These are phyloP conservation scores for Populus pruinosa DNA, from an alignment of 345 rosid species.

Conservation along the genomic window DNA sequence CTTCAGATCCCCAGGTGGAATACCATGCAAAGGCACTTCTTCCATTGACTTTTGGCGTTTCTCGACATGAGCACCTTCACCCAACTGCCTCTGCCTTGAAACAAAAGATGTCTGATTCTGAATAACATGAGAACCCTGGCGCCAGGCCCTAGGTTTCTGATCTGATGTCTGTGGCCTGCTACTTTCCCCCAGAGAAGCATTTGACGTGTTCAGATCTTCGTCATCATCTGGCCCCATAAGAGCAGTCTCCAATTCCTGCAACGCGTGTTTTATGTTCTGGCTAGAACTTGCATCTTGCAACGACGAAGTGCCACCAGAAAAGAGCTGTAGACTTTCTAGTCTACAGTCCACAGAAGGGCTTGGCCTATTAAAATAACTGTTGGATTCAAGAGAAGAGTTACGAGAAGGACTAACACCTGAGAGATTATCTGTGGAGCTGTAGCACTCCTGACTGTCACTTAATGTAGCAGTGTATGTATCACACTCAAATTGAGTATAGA, in stretches of 20 bases:
- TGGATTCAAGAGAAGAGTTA: slow-evolving; percentile 41
- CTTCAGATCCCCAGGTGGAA: slow-evolving; percentile 40
- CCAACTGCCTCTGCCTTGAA: slow-evolving; percentile 25
- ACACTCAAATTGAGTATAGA: slow-evolving; percentile 35
- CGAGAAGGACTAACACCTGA: slow-evolving; percentile 50
- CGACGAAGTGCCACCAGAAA: slow-evolving; percentile 25
- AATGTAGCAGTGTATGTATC: slow-evolving; percentile 32
- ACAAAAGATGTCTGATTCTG: slow-evolving; percentile 34
- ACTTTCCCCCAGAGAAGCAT: slow-evolving; percentile 19
- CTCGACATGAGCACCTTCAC: slow-evolving; percentile 31
- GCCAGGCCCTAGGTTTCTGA: slow-evolving; percentile 31
- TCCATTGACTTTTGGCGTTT: slow-evolving; percentile 30
- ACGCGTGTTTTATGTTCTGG: slow-evolving; percentile 32
- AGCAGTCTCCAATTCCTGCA: slow-evolving; percentile 48
- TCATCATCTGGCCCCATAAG: slow-evolving; percentile 49
- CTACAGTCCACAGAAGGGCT: slow-evolving; percentile 35
- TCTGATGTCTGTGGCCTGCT: slow-evolving; percentile 29
- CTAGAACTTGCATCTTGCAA: slow-evolving; percentile 31
- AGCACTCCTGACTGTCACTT: slow-evolving; percentile 52
- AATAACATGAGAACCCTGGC: slow-evolving; percentile 25
- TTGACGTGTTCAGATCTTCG: slow-evolving; percentile 26
- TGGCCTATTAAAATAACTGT: slow-evolving; percentile 23
- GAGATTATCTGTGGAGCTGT: slow-evolving; percentile 42
- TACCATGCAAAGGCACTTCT: slow-evolving; percentile 16
- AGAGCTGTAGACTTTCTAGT: slow-evolving; percentile 17